These are phyloP conservation scores for Moniliophthora roreri DNA, from an alignment of 1,284 basidiomycete genomes.

Conservation along the genomic window DNA sequence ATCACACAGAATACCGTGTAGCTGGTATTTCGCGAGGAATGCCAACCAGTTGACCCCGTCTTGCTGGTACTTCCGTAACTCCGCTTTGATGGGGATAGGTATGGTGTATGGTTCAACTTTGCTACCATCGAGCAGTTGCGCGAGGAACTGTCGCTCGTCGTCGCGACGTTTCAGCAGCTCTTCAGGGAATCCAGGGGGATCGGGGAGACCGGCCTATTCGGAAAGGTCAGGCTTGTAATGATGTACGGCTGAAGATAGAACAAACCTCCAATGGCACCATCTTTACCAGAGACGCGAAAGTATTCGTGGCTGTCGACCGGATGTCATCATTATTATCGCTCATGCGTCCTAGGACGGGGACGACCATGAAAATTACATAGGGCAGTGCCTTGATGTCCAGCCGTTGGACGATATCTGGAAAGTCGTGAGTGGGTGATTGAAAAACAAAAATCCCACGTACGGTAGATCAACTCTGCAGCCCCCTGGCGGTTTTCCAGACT, in stretches of 20 bases:
- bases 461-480: constrained; percentile 86
- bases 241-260: constrained; percentile 1
- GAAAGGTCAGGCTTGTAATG: neutral
- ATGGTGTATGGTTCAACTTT: constrained; percentile 93
- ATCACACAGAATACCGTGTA: constrained; percentile 98
- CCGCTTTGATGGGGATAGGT: constrained; percentile 89
- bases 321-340: constrained; percentile 93
- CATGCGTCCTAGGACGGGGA: constrained; percentile 97
- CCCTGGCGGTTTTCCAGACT: constrained; percentile 86
- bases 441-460: constrained; percentile 41
- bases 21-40: constrained; percentile 95
- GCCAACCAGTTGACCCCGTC: constrained; percentile 99
- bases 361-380: constrained; percentile 96
- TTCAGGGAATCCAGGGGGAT: constrained; percentile 90
- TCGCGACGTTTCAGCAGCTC: constrained; percentile 89
- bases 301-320: constrained; percentile 91
- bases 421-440: neutral
- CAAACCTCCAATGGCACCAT: constrained; percentile 96
- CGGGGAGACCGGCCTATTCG: constrained; percentile 85
- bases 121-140: constrained; percentile 91
- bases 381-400: constrained; percentile 95
- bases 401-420: constrained; percentile 83
- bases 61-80: constrained; percentile 95
- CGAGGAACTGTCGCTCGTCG: constrained; percentile 89
- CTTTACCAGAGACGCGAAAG: constrained; percentile 97